phyloP scores from a whole-genome alignment of 768 basidiomycete species.

The Glaciozyma antarctica region DNA sequence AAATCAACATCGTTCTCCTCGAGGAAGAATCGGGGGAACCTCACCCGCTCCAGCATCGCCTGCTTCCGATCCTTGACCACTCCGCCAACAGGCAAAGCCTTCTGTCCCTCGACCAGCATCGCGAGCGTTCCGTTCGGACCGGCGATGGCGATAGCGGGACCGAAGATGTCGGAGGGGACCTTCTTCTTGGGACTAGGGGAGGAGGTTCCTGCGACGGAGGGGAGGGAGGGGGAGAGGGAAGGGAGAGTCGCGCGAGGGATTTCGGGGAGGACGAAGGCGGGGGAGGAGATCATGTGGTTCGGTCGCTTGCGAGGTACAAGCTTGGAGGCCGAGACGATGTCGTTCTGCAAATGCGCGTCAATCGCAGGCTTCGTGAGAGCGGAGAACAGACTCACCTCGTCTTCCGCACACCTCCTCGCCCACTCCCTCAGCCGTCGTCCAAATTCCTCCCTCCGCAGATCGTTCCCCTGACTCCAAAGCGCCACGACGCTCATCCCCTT shows the following conservation, averaged over 20 bases:
- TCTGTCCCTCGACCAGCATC: conserved; percentile 12
- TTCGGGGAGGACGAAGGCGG: not conserved
- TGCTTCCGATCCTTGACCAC: conserved; percentile 8
- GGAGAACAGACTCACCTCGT: conserved; percentile 2
- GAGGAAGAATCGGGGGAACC: not conserved
- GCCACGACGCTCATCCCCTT: conserved; percentile 34
- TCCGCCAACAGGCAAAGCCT: conserved; percentile 1
- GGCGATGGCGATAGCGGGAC: conserved; percentile 11
- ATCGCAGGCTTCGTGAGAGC: not conserved
- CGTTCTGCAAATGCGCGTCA: not conserved
- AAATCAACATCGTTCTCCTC: too few species aligned
- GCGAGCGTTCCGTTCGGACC: conserved; percentile 12
- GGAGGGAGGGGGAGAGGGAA: conserved; percentile 12
- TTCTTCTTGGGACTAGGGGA: conserved; percentile 15
- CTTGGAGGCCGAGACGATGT: not conserved
- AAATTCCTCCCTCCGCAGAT: conserved; percentile 27
- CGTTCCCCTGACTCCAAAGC: conserved; percentile 32
- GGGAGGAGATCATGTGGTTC: not conserved
- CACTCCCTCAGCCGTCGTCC: conserved; percentile 17
- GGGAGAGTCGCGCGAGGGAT: conserved; percentile 21
- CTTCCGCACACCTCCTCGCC: conserved; percentile 12
- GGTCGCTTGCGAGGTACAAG: not conserved
- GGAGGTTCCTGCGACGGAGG: conserved; percentile 15
- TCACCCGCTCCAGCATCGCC: conserved; percentile 13
- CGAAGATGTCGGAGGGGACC: conserved; percentile 3